Base-by-base conservation (phyloP, 768 basidiomycete genomes). In the Collybia nuda region DNA sequence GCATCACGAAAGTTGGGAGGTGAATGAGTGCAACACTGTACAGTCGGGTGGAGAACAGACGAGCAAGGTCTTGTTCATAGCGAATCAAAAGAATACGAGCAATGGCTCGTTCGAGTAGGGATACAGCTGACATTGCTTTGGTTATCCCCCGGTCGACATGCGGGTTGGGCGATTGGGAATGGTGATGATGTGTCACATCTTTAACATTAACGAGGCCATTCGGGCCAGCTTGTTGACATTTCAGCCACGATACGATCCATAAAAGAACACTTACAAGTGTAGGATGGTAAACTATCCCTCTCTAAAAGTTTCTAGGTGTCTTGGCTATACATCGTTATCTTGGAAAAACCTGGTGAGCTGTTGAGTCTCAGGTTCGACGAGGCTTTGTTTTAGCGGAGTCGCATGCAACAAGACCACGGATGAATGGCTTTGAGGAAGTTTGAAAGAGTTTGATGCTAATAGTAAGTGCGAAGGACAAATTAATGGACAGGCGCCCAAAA, bases 41-140 rank as follows among this genome's bases (percentile, higher is more conserved):
- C 19, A 90, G 67, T 46, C 84, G 78, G 2, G 86, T 86, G 3
- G 85, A 87, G 68, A 84, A 88, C 11, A 89, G 78, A 19, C 87
- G 81, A 3, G 83, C 81, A 36, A 89, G 86, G 65, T 89, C 87
- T 48, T 86, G 84, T 48, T 88, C 83, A 61, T 83, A 88, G 39
- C 87, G 83, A 28, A 86, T 58, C 51, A 88, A 73, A 7, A 88
- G 75, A 48, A 88, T 76, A 23, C 81, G 78, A 11, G 87, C 78
- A 54, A 88, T 88, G 43, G 83, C 75, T 5, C 82, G 80, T 61
- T 88, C 86, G 50, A 88, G 75, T 52, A 82, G 76, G 1, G 86
- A 78, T 32, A 85, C 79, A n/a, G 83, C 77, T 1, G 78, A 63
- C 70, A 84, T 73, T 12, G 84, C 76, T 60, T 77, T 77, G 24